phyloP scores from a whole-genome alignment of 306 rosid genomes.

The Glycine soja region DNA sequence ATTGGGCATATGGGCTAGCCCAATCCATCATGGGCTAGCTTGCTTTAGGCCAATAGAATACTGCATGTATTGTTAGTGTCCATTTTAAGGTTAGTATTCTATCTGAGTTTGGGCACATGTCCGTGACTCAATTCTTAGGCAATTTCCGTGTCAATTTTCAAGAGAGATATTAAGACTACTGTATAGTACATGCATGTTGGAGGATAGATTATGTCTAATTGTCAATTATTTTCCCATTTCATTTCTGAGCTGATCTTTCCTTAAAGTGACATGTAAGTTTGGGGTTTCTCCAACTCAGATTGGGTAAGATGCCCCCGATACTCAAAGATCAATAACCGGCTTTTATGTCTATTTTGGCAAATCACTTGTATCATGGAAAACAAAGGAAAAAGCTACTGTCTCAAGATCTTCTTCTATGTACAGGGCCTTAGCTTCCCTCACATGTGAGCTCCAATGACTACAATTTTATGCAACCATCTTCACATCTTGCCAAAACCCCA shows the following conservation, averaged over 20 bases:
- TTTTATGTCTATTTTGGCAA: not conserved
- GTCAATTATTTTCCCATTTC: not conserved
- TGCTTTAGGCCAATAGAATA: too few relatives aligned
- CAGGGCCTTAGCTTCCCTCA: not conserved
- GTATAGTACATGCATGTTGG: too few relatives aligned
- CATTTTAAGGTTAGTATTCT: too few relatives aligned
- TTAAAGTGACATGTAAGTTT: not conserved
- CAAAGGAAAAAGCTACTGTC: not conserved
- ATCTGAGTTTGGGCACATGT: too few relatives aligned
- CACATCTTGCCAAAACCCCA: not conserved
- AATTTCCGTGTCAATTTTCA: not conserved
- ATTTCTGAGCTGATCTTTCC: not conserved
- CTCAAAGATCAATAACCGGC: not conserved
- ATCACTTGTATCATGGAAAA: too few relatives aligned
- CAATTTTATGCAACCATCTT: not conserved
- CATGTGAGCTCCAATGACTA: not conserved
- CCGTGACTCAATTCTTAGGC: too few relatives aligned
- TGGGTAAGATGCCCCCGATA: not conserved
- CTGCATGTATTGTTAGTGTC: too few relatives aligned
- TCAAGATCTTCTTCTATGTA: too few relatives aligned
- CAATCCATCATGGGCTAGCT: too few relatives aligned
- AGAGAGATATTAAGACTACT: not conserved
- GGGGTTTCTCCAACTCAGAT: not conserved
- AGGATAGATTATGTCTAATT: too few relatives aligned
- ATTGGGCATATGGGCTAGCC: too few relatives aligned